A percentile compares a stretch with the other conserved stretches of the same genome.
phyloP scores from a whole-genome alignment of 208 protist species.

The Trypanosoma theileri region DNA sequence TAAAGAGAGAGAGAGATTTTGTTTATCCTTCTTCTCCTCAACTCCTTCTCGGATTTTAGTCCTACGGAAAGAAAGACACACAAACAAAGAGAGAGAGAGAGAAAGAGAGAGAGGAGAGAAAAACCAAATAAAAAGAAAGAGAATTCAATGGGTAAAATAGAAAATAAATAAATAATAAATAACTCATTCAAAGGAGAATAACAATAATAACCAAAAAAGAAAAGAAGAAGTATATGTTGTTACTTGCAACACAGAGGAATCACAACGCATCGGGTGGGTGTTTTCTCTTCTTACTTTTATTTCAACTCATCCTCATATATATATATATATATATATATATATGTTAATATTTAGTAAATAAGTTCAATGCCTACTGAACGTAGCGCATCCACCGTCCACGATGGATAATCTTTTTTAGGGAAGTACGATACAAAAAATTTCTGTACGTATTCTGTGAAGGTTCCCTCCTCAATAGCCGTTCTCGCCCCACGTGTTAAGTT shows the following conservation, averaged over 20 bases:
- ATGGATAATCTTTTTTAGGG: slow-evolving; percentile 82
- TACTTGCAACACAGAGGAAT: background rate
- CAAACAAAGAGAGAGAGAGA: background rate
- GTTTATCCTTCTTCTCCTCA: no score
- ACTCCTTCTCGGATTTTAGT: background rate
- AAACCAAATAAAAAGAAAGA: slow-evolving; percentile 2
- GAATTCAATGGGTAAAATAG: background rate
- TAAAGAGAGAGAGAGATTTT: no score
- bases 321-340: no score
- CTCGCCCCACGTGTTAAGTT: slow-evolving; percentile 88
- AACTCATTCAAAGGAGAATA: background rate
- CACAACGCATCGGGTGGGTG: background rate
- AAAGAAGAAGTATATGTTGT: background rate
- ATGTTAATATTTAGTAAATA: slow-evolving; percentile 18
- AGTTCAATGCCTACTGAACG: slow-evolving; percentile 75
- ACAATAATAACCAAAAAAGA: background rate
- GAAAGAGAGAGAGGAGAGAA: background rate
- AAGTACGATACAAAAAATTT: slow-evolving; percentile 88
- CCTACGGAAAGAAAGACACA: background rate
- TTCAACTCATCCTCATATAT: no score
- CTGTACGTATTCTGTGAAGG: slow-evolving; percentile 85
- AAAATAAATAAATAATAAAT: slow-evolving; percentile 11
- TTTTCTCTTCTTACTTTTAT: background rate
- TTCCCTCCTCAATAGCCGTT: slow-evolving; percentile 71
- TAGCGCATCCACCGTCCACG: slow-evolving; percentile 88